Conservation (phyloP, 192 early-diverging fungal genomes). For the Funneliformis mosseae region DNA sequence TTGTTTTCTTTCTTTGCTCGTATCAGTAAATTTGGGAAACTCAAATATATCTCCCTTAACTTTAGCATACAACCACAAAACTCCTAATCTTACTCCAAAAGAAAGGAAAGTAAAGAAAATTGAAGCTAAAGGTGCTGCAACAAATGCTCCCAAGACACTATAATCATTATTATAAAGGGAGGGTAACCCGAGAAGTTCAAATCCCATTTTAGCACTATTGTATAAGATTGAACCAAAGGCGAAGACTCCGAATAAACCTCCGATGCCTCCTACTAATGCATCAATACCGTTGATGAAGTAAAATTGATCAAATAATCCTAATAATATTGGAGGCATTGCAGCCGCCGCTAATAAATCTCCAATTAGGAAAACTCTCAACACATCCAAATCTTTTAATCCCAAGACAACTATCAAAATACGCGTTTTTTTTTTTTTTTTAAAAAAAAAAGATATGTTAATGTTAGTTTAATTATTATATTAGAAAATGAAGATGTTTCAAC, state of each 20-base stretch:
- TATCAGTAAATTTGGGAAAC: background rate
- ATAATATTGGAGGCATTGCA: constrained; percentile 53
- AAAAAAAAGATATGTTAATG: background rate
- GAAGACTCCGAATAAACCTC: constrained; percentile 54
- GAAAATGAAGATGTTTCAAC: too few relatives aligned
- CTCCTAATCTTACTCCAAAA: background rate
- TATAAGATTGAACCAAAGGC: constrained; percentile 55
- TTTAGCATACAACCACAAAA: background rate
- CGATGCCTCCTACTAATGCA: constrained; percentile 53
- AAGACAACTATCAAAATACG: constrained; percentile 36
- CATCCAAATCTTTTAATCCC: constrained; percentile 51
- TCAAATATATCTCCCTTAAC: background rate
- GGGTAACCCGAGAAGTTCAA: constrained; percentile 48
- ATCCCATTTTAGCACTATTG: constrained; percentile 51
- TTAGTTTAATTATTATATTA: background rate
- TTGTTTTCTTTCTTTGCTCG: too few relatives aligned
- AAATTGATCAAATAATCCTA: constrained; percentile 44
- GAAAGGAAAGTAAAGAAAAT: constrained; percentile 13
- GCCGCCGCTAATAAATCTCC: constrained; percentile 58
- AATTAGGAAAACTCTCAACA: constrained; percentile 56
- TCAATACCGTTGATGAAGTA: constrained; percentile 55
- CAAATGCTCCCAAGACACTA: constrained; percentile 59
- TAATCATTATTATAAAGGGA: constrained; percentile 55
- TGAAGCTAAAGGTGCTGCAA: constrained; percentile 27
- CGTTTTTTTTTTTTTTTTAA: background rate